Conservation (phyloP, 2,329 filamentous ascomycete genomes). For the Beauveria medogensis region DNA sequence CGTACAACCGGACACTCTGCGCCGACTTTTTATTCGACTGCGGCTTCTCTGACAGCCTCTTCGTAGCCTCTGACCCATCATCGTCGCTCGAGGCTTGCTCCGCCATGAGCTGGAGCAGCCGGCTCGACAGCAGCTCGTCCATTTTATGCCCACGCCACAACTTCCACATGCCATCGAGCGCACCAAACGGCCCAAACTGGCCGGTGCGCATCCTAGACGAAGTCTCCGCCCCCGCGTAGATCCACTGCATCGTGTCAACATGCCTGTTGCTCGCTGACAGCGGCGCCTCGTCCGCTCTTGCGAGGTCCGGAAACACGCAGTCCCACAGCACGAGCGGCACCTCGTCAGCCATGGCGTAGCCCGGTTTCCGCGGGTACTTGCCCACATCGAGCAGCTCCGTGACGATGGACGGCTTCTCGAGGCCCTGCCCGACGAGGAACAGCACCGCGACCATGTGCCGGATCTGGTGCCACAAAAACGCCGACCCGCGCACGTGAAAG, state of each 20-base stretch:
- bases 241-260: constrained; percentile 64
- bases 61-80: not conserved
- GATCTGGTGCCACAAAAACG: constrained; percentile 98
- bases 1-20: constrained; percentile 34
- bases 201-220: constrained; percentile 28
- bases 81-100: constrained; percentile 20
- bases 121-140: constrained; percentile 74
- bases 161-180: constrained; percentile 72
- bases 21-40: constrained; percentile 16
- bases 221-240: constrained; percentile 64
- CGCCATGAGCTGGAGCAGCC: constrained; percentile 58
- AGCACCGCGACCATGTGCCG: constrained; percentile 86
- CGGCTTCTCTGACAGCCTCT: not conserved
- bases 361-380: constrained; percentile 66
- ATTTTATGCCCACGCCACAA: constrained; percentile 80
- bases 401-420: constrained; percentile 69
- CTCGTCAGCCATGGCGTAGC: constrained; percentile 86
- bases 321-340: constrained; percentile 91
- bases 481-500: constrained; percentile 81
- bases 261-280: constrained; percentile 16
- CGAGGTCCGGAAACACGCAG: constrained; percentile 63
- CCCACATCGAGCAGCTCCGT: constrained; percentile 65
- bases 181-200: constrained; percentile 56
- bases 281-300: constrained; percentile 21
- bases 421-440: constrained; percentile 85